A percentile compares a stretch with the other conserved stretches of the same genome.
phyloP scores from a whole-genome alignment of 2,329 filamentous ascomycete species.

The Salinomyces thailandicus region DNA sequence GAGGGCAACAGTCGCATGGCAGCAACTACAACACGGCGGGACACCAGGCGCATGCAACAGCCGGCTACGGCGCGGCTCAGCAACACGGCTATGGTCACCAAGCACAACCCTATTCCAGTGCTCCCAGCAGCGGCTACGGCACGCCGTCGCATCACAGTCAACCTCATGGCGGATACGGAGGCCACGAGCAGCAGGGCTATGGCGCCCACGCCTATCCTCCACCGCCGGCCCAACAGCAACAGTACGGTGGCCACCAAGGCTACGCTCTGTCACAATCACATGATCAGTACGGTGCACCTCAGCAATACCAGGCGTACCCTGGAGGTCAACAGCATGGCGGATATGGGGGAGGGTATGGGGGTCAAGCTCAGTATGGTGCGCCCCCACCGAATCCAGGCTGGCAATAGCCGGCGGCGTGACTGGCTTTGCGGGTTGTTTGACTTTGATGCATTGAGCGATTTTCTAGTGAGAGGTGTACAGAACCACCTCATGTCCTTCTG shows the following conservation, averaged over 20 bases:
- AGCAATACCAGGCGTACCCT: conserved; percentile 11
- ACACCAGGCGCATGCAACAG: conserved; percentile 11
- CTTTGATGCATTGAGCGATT: too few species aligned
- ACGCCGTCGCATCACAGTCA: conserved; percentile 4
- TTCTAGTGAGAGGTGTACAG: too few species aligned
- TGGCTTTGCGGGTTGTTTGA: too few species aligned
- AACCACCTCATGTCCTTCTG: too few species aligned
- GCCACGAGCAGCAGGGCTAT: conserved; percentile 12
- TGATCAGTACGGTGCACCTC: conserved; percentile 6
- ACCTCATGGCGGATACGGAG: conserved; percentile 3
- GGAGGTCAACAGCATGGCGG: conserved; percentile 8
- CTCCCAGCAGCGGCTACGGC: conserved; percentile 7
- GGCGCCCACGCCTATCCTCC: conserved; percentile 5
- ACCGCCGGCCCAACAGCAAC: neutral
- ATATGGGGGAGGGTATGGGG: conserved; percentile 13
- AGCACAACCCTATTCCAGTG: conserved; percentile 7
- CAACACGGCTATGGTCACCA: conserved; percentile 13
- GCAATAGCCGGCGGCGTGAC: conserved; percentile 10
- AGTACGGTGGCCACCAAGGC: conserved; percentile 3
- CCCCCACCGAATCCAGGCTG: conserved; percentile 21
- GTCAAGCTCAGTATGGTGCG: conserved; percentile 11
- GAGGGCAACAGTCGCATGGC: conserved; percentile 9
- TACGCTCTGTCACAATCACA: conserved; percentile 1
- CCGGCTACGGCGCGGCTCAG: conserved; percentile 4
- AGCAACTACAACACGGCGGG: conserved; percentile 14